Evolutionary conservation across 208 protist genomes (phyloP).

Genomic region (Leptomonas pyrrhocoris): DNA sequence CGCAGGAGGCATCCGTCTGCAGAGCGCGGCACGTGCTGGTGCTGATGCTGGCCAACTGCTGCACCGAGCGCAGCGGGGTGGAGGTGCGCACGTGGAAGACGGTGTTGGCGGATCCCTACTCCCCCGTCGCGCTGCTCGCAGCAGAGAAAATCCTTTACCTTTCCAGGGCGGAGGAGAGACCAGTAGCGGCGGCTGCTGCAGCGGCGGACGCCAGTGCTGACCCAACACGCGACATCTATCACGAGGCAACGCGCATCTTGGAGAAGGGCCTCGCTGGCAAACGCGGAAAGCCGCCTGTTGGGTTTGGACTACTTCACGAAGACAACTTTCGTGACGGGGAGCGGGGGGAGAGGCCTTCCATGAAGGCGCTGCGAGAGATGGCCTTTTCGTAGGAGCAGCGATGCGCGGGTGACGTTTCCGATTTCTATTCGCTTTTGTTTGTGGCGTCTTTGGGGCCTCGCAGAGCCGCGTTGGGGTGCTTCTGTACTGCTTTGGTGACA

Average conservation of each 20-base stretch:
- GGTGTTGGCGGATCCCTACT: constrained; percentile 61
- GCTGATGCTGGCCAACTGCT: constrained; percentile 28
- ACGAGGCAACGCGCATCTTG: constrained; percentile 23
- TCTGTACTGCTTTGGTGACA: constrained; percentile 1
- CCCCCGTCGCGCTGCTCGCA: constrained; percentile 61
- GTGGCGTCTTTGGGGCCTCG: no score
- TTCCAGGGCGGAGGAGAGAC: constrained; percentile 25
- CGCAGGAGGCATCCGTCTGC: constrained; percentile 55
- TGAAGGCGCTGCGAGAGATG: constrained; percentile 23
- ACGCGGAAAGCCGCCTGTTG: constrained; percentile 12
- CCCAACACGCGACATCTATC: constrained; percentile 18
- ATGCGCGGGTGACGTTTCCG: no score
- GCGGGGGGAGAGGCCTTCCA: constrained; percentile 4
- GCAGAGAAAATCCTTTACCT: constrained; percentile 54
- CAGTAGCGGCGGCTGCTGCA: not conserved
- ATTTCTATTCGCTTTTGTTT: constrained; percentile 2
- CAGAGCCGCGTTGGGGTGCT: no score
- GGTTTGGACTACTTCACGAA: constrained; percentile 16
- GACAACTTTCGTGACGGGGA: constrained; percentile 17
- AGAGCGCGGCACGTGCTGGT: constrained; percentile 66
- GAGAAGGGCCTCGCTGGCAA: constrained; percentile 21
- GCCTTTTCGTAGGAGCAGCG: not conserved
- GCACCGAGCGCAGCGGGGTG: constrained; percentile 27
- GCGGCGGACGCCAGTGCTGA: constrained; percentile 19
- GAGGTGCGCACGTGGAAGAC: constrained; percentile 52